phyloP scores from a whole-genome alignment of 2,329 filamentous ascomycete genomes.

The Daldinia sp. region DNA sequence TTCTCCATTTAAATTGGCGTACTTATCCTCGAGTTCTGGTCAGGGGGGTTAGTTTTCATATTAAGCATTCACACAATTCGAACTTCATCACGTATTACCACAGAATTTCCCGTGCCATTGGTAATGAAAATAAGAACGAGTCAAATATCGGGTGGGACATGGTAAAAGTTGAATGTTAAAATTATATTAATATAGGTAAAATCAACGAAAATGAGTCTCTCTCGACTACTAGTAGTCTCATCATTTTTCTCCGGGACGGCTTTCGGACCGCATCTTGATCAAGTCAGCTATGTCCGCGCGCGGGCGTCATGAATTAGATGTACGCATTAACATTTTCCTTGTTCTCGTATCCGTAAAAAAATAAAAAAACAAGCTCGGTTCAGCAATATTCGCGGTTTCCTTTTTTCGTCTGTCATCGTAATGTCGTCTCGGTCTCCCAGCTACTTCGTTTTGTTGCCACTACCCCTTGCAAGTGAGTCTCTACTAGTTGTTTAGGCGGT shows the following conservation, averaged over 20 bases:
- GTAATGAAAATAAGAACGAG: background rate
- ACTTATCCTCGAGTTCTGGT: too few species aligned
- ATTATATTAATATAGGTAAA: constrained; percentile 13
- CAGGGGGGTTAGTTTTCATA: background rate
- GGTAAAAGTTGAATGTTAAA: background rate
- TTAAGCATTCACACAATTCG: background rate
- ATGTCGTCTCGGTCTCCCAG: constrained; percentile 43
- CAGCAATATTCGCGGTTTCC: constrained; percentile 4
- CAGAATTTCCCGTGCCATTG: background rate
- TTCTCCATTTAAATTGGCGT: too few species aligned
- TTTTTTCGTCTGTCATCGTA: constrained; percentile 30
- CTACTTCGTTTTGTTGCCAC: constrained; percentile 36
- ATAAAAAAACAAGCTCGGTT: background rate
- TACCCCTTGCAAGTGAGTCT: constrained; percentile 37
- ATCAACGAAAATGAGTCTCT: constrained; percentile 5
- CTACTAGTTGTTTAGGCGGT: constrained; percentile 49
- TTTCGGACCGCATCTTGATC: background rate
- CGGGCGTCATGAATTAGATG: constrained; percentile 1
- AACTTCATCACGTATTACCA: background rate
- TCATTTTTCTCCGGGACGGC: background rate
- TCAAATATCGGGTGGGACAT: background rate
- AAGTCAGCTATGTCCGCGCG: constrained; percentile 6
- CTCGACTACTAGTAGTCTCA: constrained; percentile 2
- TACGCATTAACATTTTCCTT: background rate
- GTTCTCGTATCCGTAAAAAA: constrained; percentile 1